Evolutionary conservation across 2,329 filamentous ascomycete genomes (phyloP).

Genomic region (Nothophoma quercina): DNA sequence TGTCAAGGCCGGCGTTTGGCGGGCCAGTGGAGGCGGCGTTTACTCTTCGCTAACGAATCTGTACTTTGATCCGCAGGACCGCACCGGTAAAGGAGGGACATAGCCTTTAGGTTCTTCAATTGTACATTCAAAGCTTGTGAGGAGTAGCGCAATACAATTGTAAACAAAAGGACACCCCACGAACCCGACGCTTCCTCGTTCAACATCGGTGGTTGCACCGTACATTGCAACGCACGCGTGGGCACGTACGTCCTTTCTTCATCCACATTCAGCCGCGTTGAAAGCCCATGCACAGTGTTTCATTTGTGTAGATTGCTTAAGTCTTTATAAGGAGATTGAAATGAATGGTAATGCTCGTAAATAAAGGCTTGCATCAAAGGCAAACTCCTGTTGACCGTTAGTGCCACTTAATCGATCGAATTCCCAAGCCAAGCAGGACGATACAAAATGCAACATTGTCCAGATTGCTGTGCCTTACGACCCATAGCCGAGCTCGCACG

Average conservation of each 20-base stretch:
- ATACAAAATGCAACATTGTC: too few relatives aligned
- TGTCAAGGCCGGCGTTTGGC: constrained; percentile 1
- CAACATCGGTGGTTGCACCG: not conserved
- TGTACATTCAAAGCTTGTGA: not conserved
- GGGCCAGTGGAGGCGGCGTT: not conserved
- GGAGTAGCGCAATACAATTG: not conserved
- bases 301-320: too few relatives aligned
- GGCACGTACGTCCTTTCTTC: not conserved
- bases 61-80: not conserved
- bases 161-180: not conserved
- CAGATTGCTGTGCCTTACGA: too few relatives aligned
- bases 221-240: not conserved
- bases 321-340: too few relatives aligned
- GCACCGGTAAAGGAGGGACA: not conserved
- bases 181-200: not conserved
- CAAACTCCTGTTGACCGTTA: too few relatives aligned
- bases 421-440: too few relatives aligned
- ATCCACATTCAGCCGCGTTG: not conserved
- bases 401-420: too few relatives aligned
- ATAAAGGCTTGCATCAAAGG: too few relatives aligned
- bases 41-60: not conserved
- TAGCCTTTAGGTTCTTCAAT: not conserved
- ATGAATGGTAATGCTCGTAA: too few relatives aligned
- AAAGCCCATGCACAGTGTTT: not conserved
- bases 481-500: too few relatives aligned